Base-by-base conservation (phyloP, 208 protist species). In the Herpetomonas samuelpessoai region DNA sequence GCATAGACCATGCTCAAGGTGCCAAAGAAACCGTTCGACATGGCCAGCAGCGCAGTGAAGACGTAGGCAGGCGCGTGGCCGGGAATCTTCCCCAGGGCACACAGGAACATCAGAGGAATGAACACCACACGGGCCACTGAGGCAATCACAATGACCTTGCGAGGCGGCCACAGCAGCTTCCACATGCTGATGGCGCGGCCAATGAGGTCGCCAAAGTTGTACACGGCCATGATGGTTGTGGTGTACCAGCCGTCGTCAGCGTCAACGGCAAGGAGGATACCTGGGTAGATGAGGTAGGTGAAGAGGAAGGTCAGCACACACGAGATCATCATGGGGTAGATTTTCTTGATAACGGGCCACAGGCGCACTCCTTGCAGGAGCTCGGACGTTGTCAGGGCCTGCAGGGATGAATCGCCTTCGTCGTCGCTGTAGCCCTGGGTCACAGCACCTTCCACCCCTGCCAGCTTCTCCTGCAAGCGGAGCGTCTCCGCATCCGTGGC, bases 261-360 rank as follows among this genome's bases (percentile, higher is more conserved):
- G 62, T 86, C 81, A 24, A 89, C 76, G 1, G 74, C 74, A 18
- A 87, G 30, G 29, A 86, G 66, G 46, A 92, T 67, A 51, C 88
- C 88, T 0, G 88, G 88, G 68, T 86, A 95, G 19, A 95, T 50
- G 38, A 86, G 71, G 68, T 88, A 88, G 19, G 88, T 88, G 59
- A 74, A 39, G 38, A 65, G 48, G 56, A 91, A 92, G 39, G 72
- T 83, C 14, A 88, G 63, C 44, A 84, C 76, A 52, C 76, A 82
- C 12, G 83, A 56, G 9, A 94, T 51, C 77, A 87, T 86, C 84
- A 94, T 88, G 0, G 82, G 79, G 57, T 74, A 88, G 47, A 88
- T 86, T 47, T 77, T 65, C 54, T 86, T 81, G 35, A 90, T 70
- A 10, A 94, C 76, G 18, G 65, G 73, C 76, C 76, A 81, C 53